Evolutionary conservation across 331 rosid genomes (phyloP).

Genomic region (Dryas integrifolia): DNA sequence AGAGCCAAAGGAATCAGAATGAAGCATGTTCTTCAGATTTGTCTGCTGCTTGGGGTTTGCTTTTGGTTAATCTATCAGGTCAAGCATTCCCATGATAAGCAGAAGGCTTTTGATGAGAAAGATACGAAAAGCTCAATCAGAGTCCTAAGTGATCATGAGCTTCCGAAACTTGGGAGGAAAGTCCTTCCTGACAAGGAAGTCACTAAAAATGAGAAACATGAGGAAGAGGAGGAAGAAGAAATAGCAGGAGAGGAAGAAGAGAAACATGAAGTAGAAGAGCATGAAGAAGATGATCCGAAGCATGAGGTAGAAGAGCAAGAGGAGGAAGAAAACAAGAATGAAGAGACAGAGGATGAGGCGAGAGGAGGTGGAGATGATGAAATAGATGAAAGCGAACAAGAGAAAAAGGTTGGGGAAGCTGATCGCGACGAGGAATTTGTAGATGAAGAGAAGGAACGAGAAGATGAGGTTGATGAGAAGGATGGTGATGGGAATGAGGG

Average conservation of each 20-base stretch:
- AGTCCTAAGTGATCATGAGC: slow-evolving; percentile 30
- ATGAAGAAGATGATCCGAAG: slow-evolving; percentile 33
- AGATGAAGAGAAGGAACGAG: slow-evolving; percentile 49
- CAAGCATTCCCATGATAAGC: slow-evolving; percentile 82
- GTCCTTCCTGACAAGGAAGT: slow-evolving; percentile 49
- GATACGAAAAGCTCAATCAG: slow-evolving; percentile 33
- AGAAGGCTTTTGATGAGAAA: slow-evolving; percentile 48
- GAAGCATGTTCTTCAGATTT: slow-evolving; percentile 68
- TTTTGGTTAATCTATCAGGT: slow-evolving; percentile 84
- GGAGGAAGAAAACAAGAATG: slow-evolving; percentile 57
- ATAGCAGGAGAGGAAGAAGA: slow-evolving; percentile 47
- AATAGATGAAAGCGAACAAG: slow-evolving; percentile 71
- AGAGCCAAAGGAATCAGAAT: slow-evolving; percentile 66
- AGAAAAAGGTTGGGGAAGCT: slow-evolving; percentile 48
- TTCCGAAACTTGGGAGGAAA: slow-evolving; percentile 65
- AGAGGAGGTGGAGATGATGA: slow-evolving; percentile 65
- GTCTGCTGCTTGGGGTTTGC: slow-evolving; percentile 64
- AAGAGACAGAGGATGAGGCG: slow-evolving; percentile 58
- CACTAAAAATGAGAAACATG: slow-evolving; percentile 39
- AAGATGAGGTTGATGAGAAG: slow-evolving; percentile 28
- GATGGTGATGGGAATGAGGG: slow-evolving; percentile 33
- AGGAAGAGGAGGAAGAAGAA: slow-evolving; percentile 78
- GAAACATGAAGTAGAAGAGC: slow-evolving; percentile 41
- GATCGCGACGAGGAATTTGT: slow-evolving; percentile 48
- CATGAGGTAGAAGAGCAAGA: slow-evolving; percentile 50